Evolutionary conservation across 2,329 filamentous ascomycete species (phyloP).

Genomic region (Fusarium compactum): DNA sequence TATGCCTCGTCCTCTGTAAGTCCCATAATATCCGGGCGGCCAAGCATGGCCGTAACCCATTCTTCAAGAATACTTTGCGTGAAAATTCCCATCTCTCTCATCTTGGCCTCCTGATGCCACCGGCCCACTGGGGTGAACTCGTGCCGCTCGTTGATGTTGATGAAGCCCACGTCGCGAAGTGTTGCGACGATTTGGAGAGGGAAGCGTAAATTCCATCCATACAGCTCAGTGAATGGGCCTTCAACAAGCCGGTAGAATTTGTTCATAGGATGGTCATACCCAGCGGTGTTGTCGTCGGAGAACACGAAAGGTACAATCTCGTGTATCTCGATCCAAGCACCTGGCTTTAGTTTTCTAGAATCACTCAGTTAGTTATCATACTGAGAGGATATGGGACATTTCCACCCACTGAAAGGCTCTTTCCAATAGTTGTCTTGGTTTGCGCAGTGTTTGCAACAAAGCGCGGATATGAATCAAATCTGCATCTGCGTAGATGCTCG

Average conservation of each 20-base stretch:
- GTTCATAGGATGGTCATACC: conserved; percentile 50
- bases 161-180: conserved; percentile 52
- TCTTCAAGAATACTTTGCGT: conserved; percentile 53
- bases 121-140: conserved; percentile 53
- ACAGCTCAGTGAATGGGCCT: conserved; percentile 49
- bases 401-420: conserved; percentile 58
- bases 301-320: conserved; percentile 51
- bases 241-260: conserved; percentile 51
- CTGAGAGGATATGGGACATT: background rate
- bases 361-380: conserved; percentile 19
- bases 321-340: conserved; percentile 57
- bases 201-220: conserved; percentile 53
- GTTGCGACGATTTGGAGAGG: conserved; percentile 46
- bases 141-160: conserved; percentile 48
- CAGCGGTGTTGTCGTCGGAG: conserved; percentile 50
- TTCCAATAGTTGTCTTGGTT: conserved; percentile 63
- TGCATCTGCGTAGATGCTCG: conserved; percentile 54
- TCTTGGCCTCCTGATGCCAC: conserved; percentile 53
- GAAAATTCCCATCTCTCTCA: conserved; percentile 56
- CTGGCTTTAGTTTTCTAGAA: conserved; percentile 52
- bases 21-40: conserved; percentile 51
- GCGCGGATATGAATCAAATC: conserved; percentile 68
- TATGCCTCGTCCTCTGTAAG: conserved; percentile 52
- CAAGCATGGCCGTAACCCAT: conserved; percentile 52
- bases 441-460: conserved; percentile 62